phyloP scores from a whole-genome alignment of 176 grass and related monocot species.

The Carex scoparia region DNA sequence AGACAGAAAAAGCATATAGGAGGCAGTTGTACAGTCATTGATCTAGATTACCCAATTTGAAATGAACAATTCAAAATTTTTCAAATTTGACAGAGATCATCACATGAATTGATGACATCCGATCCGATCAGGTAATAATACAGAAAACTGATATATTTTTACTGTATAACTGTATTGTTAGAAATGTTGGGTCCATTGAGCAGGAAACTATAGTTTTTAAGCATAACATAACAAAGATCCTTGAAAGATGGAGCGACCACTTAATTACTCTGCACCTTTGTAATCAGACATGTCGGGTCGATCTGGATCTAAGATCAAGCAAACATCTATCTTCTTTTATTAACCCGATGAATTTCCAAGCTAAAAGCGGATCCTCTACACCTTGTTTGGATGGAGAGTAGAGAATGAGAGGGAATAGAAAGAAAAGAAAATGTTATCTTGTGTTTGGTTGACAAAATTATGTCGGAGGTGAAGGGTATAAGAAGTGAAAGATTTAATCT shows the following conservation, averaged over 20 bases:
- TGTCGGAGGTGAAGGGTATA: too few species aligned
- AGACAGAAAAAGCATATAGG: not conserved
- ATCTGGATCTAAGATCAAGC: not conserved
- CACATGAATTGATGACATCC: not conserved
- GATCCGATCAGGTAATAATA: not conserved
- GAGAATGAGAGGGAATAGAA: too few species aligned
- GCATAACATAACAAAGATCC: not conserved
- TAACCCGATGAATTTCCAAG: not conserved
- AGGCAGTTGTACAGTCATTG: not conserved
- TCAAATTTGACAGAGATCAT: constrained; percentile 1
- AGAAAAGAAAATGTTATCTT: too few species aligned
- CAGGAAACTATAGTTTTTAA: not conserved
- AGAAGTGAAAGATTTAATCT: too few species aligned
- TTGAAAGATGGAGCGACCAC: not conserved
- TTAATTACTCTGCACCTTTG: not conserved
- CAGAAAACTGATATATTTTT: not conserved
- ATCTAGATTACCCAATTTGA: not conserved
- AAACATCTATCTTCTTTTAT: not conserved
- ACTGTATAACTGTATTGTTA: not conserved
- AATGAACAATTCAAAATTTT: not conserved
- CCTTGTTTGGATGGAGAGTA: too few species aligned
- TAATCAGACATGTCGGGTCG: not conserved
- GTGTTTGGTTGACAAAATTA: too few species aligned
- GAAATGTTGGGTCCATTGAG: constrained; percentile 1
- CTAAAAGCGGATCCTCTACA: not conserved